These are phyloP conservation scores for Cafeteria roenbergensis DNA, from an alignment of 108 stramenopile genomes.

Conservation along the genomic window DNA sequence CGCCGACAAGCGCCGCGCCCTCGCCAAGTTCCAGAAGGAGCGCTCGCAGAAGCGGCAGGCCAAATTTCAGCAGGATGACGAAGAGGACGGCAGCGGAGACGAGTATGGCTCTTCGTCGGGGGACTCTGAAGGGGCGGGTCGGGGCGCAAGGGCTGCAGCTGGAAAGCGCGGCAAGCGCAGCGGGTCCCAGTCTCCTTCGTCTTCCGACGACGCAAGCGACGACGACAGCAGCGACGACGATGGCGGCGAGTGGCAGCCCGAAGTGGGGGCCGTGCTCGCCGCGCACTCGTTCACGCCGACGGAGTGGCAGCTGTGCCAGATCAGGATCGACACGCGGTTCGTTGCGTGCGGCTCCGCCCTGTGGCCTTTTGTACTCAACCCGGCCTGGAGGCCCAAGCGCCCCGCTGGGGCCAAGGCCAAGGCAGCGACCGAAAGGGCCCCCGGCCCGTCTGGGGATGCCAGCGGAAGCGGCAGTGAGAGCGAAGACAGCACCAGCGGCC, in stretches of 20 bases:
- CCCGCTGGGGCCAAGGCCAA: too few relatives aligned
- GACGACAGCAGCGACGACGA: not conserved
- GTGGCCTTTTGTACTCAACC: too few relatives aligned
- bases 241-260: not conserved
- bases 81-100: not conserved
- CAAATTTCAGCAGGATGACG: too few relatives aligned
- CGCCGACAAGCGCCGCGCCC: not conserved
- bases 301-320: not conserved
- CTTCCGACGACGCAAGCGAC: not conserved
- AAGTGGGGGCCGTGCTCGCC: not conserved
- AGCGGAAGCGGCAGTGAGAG: too few relatives aligned
- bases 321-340: not conserved
- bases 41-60: too few relatives aligned
- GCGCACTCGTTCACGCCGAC: not conserved
- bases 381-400: too few relatives aligned
- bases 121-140: not conserved
- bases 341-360: not conserved
- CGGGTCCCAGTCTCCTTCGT: too few relatives aligned
- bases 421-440: too few relatives aligned
- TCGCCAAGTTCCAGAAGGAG: not conserved
- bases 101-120: not conserved
- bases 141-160: too few relatives aligned
- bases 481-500: too few relatives aligned
- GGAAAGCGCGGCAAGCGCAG: not conserved
- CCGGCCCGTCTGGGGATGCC: too few relatives aligned